Conservation (phyloP, 371 early-diverging fungal species). For the Encephalitozoon intestinalis region DNA sequence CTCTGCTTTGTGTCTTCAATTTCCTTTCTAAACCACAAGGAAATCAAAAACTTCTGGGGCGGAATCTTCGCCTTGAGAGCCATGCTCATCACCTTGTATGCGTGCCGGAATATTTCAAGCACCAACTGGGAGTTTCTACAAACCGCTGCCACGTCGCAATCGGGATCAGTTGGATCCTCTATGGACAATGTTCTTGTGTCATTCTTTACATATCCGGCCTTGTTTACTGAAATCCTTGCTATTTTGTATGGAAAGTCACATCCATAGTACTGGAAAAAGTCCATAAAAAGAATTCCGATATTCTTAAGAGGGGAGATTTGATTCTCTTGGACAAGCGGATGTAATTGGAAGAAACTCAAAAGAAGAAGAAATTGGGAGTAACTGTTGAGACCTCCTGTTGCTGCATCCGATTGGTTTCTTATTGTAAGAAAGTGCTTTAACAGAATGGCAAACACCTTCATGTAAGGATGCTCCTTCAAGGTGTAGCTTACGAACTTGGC, state of each 20-base stretch:
- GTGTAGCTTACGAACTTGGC: conserved; percentile 64
- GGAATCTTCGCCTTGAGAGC: not conserved
- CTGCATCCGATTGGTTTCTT: conserved; percentile 74
- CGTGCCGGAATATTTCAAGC: conserved; percentile 32
- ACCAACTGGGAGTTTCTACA: conserved; percentile 26
- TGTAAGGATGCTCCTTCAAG: conserved; percentile 62
- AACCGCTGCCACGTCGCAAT: conserved; percentile 36
- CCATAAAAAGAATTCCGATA: conserved; percentile 75
- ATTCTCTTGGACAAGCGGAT: conserved; percentile 69
- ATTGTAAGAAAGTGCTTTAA: conserved; percentile 72
- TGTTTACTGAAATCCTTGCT: conserved; percentile 10
- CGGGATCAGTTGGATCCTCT: conserved; percentile 47
- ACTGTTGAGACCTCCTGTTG: conserved; percentile 79
- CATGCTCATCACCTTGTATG: conserved; percentile 39
- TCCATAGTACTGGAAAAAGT: conserved; percentile 86
- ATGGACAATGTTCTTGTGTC: conserved; percentile 17
- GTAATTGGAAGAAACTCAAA: conserved; percentile 69
- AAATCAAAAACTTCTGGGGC: not conserved
- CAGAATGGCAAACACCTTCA: conserved; percentile 67
- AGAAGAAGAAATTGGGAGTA: conserved; percentile 75
- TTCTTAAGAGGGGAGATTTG: conserved; percentile 68
- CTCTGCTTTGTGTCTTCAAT: not conserved
- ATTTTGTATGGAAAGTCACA: conserved; percentile 30
- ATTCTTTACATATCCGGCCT: conserved; percentile 20
- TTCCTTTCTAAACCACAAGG: not conserved